phyloP scores from a whole-genome alignment of 73 alveolate species.

The Uronychia binucleata region DNA sequence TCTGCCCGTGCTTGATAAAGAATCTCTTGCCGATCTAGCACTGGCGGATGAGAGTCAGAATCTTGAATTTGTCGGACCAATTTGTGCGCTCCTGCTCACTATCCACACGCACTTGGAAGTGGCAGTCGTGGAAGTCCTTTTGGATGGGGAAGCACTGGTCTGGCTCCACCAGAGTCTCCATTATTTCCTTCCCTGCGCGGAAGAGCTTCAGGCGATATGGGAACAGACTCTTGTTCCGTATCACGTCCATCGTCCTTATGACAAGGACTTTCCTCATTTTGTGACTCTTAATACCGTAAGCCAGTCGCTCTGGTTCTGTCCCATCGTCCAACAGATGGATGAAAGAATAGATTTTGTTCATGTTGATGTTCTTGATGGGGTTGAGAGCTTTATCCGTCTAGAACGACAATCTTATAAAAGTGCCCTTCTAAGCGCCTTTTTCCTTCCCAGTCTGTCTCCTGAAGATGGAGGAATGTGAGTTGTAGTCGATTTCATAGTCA shows the following conservation, averaged over 20 bases:
- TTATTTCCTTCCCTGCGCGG: background rate
- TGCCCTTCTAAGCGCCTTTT: background rate
- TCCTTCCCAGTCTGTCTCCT: background rate
- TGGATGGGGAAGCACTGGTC: conserved; percentile 53
- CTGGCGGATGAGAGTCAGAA: background rate
- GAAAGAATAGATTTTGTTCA: background rate
- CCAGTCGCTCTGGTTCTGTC: background rate
- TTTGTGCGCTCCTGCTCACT: conserved; percentile 15
- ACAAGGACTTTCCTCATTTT: conserved; percentile 57
- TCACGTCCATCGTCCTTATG: conserved; percentile 36
- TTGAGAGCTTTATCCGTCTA: background rate
- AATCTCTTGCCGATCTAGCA: conserved; percentile 21
- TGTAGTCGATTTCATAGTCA: background rate
- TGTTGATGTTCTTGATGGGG: background rate
- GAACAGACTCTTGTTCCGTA: conserved; percentile 40
- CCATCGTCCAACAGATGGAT: background rate
- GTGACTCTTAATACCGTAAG: conserved; percentile 45
- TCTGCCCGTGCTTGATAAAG: conserved; percentile 32
- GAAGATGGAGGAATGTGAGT: background rate
- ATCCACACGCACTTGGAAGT: conserved; percentile 31
- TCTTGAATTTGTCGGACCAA: conserved; percentile 9
- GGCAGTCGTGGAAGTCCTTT: conserved; percentile 7
- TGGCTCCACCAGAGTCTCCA: conserved; percentile 24
- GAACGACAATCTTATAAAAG: background rate
- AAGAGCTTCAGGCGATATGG: conserved; percentile 16